phyloP scores from a whole-genome alignment of 2,329 filamentous ascomycete genomes.

The Hypocrella siamensis region DNA sequence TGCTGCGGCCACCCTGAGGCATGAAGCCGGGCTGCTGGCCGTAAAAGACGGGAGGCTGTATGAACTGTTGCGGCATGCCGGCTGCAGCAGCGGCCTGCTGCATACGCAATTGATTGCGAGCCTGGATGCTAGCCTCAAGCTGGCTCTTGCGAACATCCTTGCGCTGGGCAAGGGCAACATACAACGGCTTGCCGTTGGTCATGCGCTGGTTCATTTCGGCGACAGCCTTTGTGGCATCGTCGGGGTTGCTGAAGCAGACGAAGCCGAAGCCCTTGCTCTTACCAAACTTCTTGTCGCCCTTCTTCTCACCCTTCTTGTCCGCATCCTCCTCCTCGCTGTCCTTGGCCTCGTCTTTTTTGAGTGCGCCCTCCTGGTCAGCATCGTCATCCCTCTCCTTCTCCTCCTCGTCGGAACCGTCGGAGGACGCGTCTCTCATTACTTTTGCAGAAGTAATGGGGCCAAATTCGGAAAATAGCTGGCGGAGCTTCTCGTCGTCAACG shows the following conservation, averaged over 20 bases:
- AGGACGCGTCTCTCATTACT: slow-evolving; percentile 81
- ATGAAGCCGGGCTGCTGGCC: slow-evolving; percentile 62
- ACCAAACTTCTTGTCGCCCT: slow-evolving; percentile 53
- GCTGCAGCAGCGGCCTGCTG: slow-evolving; percentile 89
- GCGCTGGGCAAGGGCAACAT: slow-evolving; percentile 94
- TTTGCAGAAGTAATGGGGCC: slow-evolving; percentile 96
- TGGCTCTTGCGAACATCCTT: slow-evolving; percentile 99
- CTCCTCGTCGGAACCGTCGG: slow-evolving; percentile 39
- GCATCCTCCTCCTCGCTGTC: slow-evolving; percentile 29
- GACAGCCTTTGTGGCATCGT: slow-evolving; percentile 97
- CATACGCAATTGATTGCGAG: slow-evolving; percentile 95
- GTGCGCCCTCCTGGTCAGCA: slow-evolving; percentile 33
- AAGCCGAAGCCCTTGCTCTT: slow-evolving; percentile 99
- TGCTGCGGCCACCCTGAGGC: slow-evolving; percentile 46
- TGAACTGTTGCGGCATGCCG: slow-evolving; percentile 75
- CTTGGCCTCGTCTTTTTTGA: slow-evolving; percentile 28
- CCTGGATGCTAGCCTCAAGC: slow-evolving; percentile 97
- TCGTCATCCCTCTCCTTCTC: slow-evolving; percentile 36
- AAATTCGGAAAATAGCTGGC: slow-evolving; percentile 79
- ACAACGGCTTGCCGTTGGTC: slow-evolving; percentile 91
- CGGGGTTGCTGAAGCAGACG: slow-evolving; percentile 98
- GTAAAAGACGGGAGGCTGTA: slow-evolving; percentile 87
- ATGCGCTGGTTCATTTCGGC: slow-evolving; percentile 99
- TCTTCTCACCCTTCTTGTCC: slow-evolving; percentile 45
- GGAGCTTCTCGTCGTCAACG: slow-evolving; percentile 93